A percentile compares a stretch with the other conserved stretches of the same genome.
Evolutionary conservation across 2,329 filamentous ascomycete species (phyloP).

Genomic region (Sporothrix schenckii): DNA sequence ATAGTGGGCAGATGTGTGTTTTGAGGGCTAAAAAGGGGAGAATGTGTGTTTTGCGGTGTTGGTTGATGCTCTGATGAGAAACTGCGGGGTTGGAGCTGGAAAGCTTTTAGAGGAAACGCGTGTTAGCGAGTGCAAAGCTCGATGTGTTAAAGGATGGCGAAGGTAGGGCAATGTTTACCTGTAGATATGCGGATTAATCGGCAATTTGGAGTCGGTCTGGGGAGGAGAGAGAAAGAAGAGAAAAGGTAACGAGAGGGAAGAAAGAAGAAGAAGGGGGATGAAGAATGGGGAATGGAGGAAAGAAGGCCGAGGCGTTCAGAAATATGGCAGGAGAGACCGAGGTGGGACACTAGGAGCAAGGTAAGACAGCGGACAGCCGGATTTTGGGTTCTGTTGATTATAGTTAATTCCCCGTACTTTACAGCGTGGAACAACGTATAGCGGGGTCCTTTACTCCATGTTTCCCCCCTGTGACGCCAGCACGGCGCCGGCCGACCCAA

Average conservation of each 20-base stretch:
- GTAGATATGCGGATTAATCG: conserved; percentile 1
- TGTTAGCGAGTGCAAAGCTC: conserved; percentile 11
- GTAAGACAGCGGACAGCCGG: not conserved
- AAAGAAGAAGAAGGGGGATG: not conserved
- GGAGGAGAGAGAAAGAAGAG: conserved; percentile 17
- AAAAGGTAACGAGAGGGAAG: not conserved
- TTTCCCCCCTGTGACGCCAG: conserved; percentile 18
- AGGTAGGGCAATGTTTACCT: conserved; percentile 7
- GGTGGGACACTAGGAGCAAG: conserved; percentile 4
- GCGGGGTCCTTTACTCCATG: conserved; percentile 29
- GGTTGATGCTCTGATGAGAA: conserved; percentile 20
- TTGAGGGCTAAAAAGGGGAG: conserved; percentile 23
- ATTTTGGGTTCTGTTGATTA: conserved; percentile 9
- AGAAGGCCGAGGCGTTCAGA: conserved; percentile 24
- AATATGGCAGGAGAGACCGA: conserved; percentile 21
- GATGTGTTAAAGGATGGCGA: not conserved
- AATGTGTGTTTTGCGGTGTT: conserved; percentile 25
- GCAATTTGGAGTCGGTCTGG: conserved; percentile 5
- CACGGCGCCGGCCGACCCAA: conserved; percentile 20
- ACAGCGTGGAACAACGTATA: conserved; percentile 21
- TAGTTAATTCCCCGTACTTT: conserved; percentile 16
- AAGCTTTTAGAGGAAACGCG: conserved; percentile 22
- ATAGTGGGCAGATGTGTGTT: conserved; percentile 40
- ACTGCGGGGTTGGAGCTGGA: conserved; percentile 38
- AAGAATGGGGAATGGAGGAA: conserved; percentile 4